Percentiles rank a stretch among this genome's conserved stretches.
Evolutionary conservation across 1,284 basidiomycete species (phyloP).

Genomic region (Coniferiporia sulphurascens): DNA sequence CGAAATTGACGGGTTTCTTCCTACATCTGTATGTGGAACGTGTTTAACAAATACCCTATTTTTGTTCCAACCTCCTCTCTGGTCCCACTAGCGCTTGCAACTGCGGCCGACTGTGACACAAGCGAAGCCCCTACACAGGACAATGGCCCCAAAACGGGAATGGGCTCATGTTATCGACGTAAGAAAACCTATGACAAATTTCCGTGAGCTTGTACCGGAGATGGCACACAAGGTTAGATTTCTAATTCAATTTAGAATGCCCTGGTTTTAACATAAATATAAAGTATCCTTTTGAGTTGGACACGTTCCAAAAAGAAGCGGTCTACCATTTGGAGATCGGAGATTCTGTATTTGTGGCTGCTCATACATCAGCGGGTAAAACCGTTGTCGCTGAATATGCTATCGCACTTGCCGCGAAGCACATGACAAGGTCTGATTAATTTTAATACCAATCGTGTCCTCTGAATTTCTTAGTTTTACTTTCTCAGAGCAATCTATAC

Average conservation of each 20-base stretch:
- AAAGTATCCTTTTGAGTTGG: conserved; percentile 83
- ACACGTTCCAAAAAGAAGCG: conserved; percentile 96
- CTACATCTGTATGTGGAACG: conserved; percentile 58
- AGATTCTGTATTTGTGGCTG: conserved; percentile 97
- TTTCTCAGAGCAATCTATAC: conserved; percentile 85
- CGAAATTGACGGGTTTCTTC: conserved; percentile 81
- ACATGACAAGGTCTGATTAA: conserved; percentile 85
- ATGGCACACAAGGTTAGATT: conserved; percentile 73
- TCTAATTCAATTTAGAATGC: background rate
- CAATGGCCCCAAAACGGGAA: conserved; percentile 73
- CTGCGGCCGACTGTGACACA: conserved; percentile 46
- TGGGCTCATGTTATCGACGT: conserved; percentile 99
- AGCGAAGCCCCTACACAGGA: conserved; percentile 33
- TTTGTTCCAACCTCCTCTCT: conserved; percentile 1
- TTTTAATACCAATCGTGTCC: conserved; percentile 17
- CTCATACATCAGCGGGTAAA: conserved; percentile 99
- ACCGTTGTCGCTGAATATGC: conserved; percentile 99
- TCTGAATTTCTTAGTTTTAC: conserved; percentile 1
- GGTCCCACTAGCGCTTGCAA: conserved; percentile 43
- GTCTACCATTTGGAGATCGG: conserved; percentile 98
- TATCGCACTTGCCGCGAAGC: conserved; percentile 92
- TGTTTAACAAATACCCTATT: background rate
- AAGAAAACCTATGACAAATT: conserved; percentile 85
- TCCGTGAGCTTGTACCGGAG: conserved; percentile 82
- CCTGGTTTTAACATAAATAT: conserved; percentile 25